Evolutionary conservation across 2,329 filamentous ascomycete species (phyloP), one percentile per base, ranked within the genome.

Genomic region (Rutstroemia sp.): DNA sequence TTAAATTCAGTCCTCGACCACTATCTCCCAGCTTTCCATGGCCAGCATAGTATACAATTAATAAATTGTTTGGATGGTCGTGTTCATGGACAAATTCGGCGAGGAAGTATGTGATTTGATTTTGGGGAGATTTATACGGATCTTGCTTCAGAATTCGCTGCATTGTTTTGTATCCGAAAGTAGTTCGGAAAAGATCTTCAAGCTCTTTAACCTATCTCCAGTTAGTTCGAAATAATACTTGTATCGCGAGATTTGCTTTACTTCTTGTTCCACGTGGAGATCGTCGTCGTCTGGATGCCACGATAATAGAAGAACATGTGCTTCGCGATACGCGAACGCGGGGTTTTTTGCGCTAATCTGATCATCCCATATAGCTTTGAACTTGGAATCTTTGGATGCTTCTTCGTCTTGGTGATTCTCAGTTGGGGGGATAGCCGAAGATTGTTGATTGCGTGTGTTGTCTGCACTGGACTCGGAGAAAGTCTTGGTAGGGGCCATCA

Each of bases 201-300:
- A 54, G 52, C n/a, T 49, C 30, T 10, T 18, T 18, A 5, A 54
- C 34, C 44, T 54, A 34, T 5, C 9, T 7, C 16, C 4, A 5
- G n/a, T 47, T 27, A 47, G 14, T 12, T 14, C 4, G 12, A 27
- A 27, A 23, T 18, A 14, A 16, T 5, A 4, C 4, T 14, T 14
- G 19, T 6, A 25, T 7, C 0, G 8, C 4, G 18, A 3, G 16
- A 16, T 5, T 16, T 7, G 1, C 5, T 14, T 14, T 38, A 54
- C 52, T 30, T 54, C 52, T 39, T 48, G 19, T 3, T 48, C 18
- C 6, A 54, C 52, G 19, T 54, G 42, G 6, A 54, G 30, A 7
- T 54, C 52, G 27, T 54, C 52, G 14, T 48, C 42, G 4, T 54
- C 44, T 12, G 12, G 52, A 14, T 54, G 42, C 52, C 52, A 54